Evolutionary conservation across 2,329 filamentous ascomycete species (phyloP).

Genomic region (Pestalotiopsis sp.): DNA sequence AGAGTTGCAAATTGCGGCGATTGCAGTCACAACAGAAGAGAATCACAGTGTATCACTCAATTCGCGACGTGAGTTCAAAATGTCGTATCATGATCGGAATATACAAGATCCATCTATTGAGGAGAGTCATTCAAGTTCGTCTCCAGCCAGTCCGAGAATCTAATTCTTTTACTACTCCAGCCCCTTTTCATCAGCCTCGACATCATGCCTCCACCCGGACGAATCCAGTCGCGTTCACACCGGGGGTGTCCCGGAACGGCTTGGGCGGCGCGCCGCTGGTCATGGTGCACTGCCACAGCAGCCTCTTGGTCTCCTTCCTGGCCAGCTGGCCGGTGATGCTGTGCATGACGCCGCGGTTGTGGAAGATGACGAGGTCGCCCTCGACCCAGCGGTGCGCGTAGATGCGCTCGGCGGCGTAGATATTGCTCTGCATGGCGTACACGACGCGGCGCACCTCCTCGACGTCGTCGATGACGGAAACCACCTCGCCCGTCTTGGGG

Average conservation of each 20-base stretch:
- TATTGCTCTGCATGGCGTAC: not conserved
- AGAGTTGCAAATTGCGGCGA: not conserved
- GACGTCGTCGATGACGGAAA: not conserved
- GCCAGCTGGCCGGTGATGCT: not conserved
- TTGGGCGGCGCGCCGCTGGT: not conserved
- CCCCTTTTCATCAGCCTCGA: not conserved
- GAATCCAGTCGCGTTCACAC: not conserved
- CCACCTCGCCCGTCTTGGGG: not conserved
- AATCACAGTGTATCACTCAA: not conserved
- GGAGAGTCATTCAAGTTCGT: not conserved
- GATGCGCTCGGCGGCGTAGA: not conserved
- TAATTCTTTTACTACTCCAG: not conserved
- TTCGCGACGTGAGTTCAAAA: not conserved
- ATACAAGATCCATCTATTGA: not conserved
- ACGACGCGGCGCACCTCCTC: not conserved
- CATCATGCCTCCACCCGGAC: not conserved
- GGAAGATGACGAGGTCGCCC: constrained; percentile 1
- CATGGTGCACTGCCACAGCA: constrained; percentile 1
- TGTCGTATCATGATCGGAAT: not conserved
- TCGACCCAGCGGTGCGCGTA: not conserved
- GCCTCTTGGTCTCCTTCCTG: not conserved
- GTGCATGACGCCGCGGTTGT: constrained; percentile 3
- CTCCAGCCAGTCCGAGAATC: not conserved
- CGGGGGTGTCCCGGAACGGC: not conserved
- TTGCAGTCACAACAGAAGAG: not conserved